These are phyloP conservation scores for Amesomyces nigricolor DNA, from an alignment of 2,329 filamentous ascomycete species.

Conservation along the genomic window DNA sequence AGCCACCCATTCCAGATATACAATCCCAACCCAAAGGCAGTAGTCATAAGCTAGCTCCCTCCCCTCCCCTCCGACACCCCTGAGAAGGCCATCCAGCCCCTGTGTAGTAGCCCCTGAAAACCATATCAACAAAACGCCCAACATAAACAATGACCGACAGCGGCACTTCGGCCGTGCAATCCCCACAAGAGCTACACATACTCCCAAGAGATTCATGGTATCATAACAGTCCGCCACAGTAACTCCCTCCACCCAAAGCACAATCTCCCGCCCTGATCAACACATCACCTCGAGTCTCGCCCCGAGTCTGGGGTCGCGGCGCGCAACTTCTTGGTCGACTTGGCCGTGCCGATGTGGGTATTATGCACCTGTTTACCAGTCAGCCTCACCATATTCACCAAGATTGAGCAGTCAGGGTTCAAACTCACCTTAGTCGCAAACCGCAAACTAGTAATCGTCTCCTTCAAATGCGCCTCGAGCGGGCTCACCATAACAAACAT, in stretches of 20 bases:
- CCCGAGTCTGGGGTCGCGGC: background rate
- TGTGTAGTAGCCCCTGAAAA: no score
- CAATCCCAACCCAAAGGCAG: no score
- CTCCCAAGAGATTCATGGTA: background rate
- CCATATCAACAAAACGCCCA: background rate
- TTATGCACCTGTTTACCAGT: slow-evolving; percentile 60
- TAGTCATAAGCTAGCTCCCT: no score
- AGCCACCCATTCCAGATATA: no score
- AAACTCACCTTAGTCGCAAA: slow-evolving; percentile 82
- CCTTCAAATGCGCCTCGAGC: slow-evolving; percentile 80
- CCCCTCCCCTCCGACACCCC: no score
- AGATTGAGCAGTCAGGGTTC: background rate
- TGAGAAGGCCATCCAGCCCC: no score
- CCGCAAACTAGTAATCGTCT: slow-evolving; percentile 89
- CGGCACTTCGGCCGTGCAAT: background rate
- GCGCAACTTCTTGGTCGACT: slow-evolving; percentile 59
- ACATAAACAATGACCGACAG: background rate
- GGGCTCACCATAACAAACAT: slow-evolving; percentile 99
- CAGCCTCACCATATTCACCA: background rate
- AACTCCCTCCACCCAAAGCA: background rate
- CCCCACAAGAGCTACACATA: background rate
- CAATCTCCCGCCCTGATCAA: background rate
- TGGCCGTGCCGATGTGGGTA: slow-evolving; percentile 87
- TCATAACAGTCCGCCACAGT: background rate
- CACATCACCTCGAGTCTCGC: no score